phyloP scores from a whole-genome alignment of 2,329 filamentous ascomycete species.

The Penicillium crustosum region DNA sequence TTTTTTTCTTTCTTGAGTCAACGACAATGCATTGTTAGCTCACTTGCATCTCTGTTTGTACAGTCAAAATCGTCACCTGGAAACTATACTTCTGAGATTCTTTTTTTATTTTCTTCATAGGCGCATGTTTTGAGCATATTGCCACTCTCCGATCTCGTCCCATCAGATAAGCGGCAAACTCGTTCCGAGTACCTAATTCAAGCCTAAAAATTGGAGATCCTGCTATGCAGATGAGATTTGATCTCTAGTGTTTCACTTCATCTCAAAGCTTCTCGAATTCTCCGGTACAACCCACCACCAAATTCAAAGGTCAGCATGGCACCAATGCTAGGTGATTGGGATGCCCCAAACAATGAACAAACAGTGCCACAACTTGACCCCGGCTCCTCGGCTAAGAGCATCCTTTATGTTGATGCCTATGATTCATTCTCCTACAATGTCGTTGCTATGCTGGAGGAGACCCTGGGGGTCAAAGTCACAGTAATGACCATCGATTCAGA shows the following conservation, averaged over 20 bases:
- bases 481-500: constrained; percentile 69
- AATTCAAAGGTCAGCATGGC: constrained; percentile 23
- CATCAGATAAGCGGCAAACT: constrained; percentile 4
- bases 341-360: constrained; percentile 6
- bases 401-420: constrained; percentile 92
- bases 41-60: not conserved
- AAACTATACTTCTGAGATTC: not conserved
- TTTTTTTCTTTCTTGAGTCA: constrained; percentile 9
- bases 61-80: not conserved
- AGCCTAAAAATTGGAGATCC: not conserved
- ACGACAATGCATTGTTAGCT: constrained; percentile 5
- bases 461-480: constrained; percentile 66
- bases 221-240: not conserved
- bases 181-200: not conserved
- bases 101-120: not conserved
- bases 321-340: constrained; percentile 33
- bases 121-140: not conserved
- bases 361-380: not conserved
- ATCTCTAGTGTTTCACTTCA: not conserved
- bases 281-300: constrained; percentile 11
- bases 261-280: not conserved
- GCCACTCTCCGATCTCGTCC: not conserved
- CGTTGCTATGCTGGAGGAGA: constrained; percentile 72
- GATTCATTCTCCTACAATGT: constrained; percentile 98
- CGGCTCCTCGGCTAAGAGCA: constrained; percentile 35